A percentile compares a stretch with the other conserved stretches of the same genome.
Conservation (phyloP, 2,329 filamentous ascomycete genomes). For the Aspergillus novoparasiticus region DNA sequence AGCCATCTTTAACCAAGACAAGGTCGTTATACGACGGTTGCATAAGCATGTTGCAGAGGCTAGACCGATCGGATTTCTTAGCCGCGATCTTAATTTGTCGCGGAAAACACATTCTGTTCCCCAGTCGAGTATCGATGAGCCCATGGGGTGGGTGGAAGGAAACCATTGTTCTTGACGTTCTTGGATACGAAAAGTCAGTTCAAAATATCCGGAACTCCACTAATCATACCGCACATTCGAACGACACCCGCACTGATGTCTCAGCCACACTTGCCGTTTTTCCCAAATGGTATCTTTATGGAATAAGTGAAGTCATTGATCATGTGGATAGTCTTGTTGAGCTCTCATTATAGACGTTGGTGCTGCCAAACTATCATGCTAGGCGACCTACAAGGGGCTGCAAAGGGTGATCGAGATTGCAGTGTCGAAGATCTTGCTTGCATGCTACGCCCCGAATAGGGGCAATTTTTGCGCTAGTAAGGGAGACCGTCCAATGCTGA, state of each 20-base stretch:
- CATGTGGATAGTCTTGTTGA: not conserved
- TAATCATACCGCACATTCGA: not conserved
- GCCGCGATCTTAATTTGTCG: not conserved
- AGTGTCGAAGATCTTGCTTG: no score
- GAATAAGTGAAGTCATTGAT: not conserved
- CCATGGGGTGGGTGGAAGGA: not conserved
- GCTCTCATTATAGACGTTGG: not conserved
- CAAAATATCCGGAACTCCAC: not conserved
- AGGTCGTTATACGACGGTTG: not conserved
- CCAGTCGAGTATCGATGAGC: not conserved
- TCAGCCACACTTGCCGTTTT: not conserved
- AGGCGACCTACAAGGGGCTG: no score
- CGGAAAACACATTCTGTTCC: not conserved
- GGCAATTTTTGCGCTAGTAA: not conserved
- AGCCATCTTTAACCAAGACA: no score
- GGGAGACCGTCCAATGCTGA: not conserved
- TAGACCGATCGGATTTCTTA: not conserved
- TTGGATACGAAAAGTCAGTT: slow-evolving; percentile 5
- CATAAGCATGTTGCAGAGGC: not conserved
- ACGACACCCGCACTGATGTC: not conserved
- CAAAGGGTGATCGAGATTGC: not conserved
- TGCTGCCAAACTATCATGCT: not conserved
- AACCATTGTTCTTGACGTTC: not conserved
- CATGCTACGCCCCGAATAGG: not conserved
- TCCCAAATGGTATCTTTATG: not conserved